Evolutionary conservation across 495 filamentous ascomycete genomes (phyloP).

Genomic region (Penicillium dipodomyicola): DNA sequence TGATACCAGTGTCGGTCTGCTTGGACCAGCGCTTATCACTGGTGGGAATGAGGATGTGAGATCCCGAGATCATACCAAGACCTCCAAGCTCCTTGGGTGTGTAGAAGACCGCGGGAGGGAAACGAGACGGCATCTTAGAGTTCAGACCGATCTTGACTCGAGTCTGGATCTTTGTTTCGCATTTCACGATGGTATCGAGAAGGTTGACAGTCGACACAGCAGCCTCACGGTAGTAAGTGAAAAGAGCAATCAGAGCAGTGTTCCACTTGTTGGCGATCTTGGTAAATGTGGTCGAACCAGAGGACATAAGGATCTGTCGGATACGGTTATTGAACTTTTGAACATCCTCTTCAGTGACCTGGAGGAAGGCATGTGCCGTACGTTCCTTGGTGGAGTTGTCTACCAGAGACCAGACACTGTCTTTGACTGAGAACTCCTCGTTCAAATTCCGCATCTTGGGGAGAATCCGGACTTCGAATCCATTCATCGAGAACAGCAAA

Average conservation of each 20-base stretch:
- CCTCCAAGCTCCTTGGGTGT: conserved; percentile 98
- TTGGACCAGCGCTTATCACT: conserved; percentile 98
- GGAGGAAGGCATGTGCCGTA: conserved; percentile 96
- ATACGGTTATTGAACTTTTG: conserved; percentile 99
- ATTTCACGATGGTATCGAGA: conserved; percentile 98
- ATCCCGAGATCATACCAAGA: conserved; percentile 98
- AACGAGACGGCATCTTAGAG: conserved; percentile 99
- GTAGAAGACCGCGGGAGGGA: conserved; percentile 98
- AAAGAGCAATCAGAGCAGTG: conserved; percentile 94
- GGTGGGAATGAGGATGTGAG: conserved; percentile 95
- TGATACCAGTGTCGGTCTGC: conserved; percentile 96
- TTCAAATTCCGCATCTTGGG: conserved; percentile 94
- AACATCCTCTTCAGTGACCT: conserved; percentile 97
- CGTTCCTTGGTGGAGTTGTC: conserved; percentile 96
- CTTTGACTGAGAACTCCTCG: conserved; percentile 95
- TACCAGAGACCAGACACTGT: conserved; percentile 96
- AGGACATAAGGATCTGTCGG: conserved; percentile 98
- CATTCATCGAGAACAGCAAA: conserved; percentile 94
- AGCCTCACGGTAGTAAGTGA: conserved; percentile 98
- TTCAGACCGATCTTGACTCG: conserved; percentile 98
- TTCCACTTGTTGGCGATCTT: conserved; percentile 99
- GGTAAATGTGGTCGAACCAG: conserved; percentile 97
- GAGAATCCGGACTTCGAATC: conserved; percentile 95
- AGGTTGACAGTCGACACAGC: conserved; percentile 96
- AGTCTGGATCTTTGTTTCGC: conserved; percentile 99